Evolutionary conservation across 225 moss, liverwort and hornwort species (phyloP).

Genomic region (Pleurozium schreberi): DNA sequence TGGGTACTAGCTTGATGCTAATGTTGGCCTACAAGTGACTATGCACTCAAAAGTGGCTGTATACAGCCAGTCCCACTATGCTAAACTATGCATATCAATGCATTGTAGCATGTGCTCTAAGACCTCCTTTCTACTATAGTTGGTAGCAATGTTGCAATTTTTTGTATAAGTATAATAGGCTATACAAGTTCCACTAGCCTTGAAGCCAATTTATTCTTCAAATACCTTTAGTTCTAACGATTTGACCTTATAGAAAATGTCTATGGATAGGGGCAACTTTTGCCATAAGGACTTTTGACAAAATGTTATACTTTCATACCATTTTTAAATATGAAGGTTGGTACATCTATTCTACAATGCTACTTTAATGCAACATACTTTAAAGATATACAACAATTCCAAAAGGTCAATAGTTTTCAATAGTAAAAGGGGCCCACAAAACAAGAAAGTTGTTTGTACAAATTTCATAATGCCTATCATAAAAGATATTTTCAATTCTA

Average conservation of each 20-base stretch:
- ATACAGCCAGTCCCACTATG: too few species aligned
- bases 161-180: neutral
- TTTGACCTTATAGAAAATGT: neutral
- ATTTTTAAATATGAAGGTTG: neutral
- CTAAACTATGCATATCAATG: neutral
- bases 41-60: too few species aligned
- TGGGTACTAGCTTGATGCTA: accelerated
- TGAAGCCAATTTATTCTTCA: accelerated
- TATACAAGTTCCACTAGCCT: neutral
- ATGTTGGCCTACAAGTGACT: neutral
- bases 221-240: neutral
- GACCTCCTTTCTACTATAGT: neutral
- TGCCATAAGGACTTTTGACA: accelerated
- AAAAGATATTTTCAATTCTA: neutral
- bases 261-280: accelerated
- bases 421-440: too few species aligned
- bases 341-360: neutral
- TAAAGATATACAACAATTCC: neutral
- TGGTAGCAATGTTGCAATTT: accelerated
- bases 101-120: neutral
- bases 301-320: neutral
- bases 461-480: neutral
- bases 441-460: neutral
- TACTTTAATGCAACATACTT: neutral
- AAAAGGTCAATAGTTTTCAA: neutral